A percentile compares a stretch with the other conserved stretches of the same genome.
Conservation (phyloP, 176 grass and related monocot species). For the Cenchrus americanus region DNA sequence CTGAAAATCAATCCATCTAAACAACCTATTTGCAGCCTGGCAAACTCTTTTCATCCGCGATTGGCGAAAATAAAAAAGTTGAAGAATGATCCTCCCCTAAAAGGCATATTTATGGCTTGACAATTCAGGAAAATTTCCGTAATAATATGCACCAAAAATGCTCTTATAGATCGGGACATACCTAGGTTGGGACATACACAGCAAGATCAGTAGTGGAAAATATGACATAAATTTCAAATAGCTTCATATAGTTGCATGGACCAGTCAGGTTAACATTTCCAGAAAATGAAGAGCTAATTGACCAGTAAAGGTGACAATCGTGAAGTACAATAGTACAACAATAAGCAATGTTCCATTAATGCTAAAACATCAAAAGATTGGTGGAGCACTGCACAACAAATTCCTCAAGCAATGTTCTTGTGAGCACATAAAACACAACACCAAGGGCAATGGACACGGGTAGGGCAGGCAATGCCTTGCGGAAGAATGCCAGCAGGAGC, state of each 20-base stretch:
- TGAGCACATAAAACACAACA: slow-evolving; percentile 82
- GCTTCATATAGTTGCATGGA: not conserved
- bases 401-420: slow-evolving; percentile 62
- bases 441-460: slow-evolving; percentile 72
- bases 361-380: slow-evolving; percentile 89
- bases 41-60: not conserved
- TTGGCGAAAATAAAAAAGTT: too few relatives aligned
- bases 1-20: not conserved
- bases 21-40: not conserved
- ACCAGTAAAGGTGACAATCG: not conserved
- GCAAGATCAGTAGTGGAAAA: not conserved
- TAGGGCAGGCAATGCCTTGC: slow-evolving; percentile 60
- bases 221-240: not conserved
- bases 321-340: slow-evolving; percentile 25
- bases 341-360: slow-evolving; percentile 43
- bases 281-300: slow-evolving; percentile 24
- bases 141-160: not conserved
- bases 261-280: slow-evolving; percentile 17
- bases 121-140: not conserved
- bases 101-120: not conserved
- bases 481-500: slow-evolving; percentile 56
- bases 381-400: slow-evolving; percentile 75
- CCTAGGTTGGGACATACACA: not conserved
- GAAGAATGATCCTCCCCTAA: not conserved
- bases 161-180: not conserved